phyloP scores from a whole-genome alignment of 176 grass and related monocot species.

The Echinochloa phyllopogon region DNA sequence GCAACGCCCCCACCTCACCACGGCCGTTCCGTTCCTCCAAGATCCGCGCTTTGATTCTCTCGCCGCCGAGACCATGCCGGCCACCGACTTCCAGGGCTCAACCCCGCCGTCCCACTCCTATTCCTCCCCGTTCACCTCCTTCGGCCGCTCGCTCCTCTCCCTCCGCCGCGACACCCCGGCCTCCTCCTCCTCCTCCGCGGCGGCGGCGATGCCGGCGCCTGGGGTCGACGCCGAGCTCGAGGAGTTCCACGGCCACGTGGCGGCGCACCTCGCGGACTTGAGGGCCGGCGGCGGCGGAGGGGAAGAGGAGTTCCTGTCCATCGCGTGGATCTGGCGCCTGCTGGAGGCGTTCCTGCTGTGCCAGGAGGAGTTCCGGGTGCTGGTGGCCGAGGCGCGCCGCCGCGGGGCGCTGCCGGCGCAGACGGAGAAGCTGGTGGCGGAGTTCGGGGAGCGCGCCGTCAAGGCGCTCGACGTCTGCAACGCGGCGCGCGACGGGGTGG shows the following conservation, averaged over 20 bases:
- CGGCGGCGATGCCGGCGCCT: not conserved
- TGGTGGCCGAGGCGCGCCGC: conserved; percentile 47
- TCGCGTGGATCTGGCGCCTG: conserved; percentile 75
- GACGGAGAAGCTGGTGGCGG: conserved; percentile 53
- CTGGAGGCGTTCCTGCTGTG: conserved; percentile 76
- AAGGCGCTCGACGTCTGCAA: conserved; percentile 97
- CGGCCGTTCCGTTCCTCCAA: not conserved
- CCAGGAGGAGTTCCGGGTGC: conserved; percentile 70
- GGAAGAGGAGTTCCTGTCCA: conserved; percentile 56
- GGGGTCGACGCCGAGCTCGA: conserved; percentile 61
- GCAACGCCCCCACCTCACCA: not conserved
- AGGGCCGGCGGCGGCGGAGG: not conserved
- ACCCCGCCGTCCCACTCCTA: conserved; percentile 43
- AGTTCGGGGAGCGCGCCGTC: conserved; percentile 81
- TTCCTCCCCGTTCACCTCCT: conserved; percentile 61
- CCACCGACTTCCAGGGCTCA: conserved; percentile 73
- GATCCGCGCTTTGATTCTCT: conserved; percentile 18
- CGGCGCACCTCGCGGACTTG: conserved; percentile 57
- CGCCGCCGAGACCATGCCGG: conserved; percentile 70
- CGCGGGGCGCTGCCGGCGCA: not conserved
- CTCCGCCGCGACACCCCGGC: conserved; percentile 61
- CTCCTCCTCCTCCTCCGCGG: not conserved
- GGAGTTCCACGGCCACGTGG: conserved; percentile 70
- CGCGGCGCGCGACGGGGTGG: conserved; percentile 78
- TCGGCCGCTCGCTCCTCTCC: conserved; percentile 69